Evolutionary conservation across 2,329 filamentous ascomycete genomes (phyloP).

Genomic region (Elsinoe batatas): DNA sequence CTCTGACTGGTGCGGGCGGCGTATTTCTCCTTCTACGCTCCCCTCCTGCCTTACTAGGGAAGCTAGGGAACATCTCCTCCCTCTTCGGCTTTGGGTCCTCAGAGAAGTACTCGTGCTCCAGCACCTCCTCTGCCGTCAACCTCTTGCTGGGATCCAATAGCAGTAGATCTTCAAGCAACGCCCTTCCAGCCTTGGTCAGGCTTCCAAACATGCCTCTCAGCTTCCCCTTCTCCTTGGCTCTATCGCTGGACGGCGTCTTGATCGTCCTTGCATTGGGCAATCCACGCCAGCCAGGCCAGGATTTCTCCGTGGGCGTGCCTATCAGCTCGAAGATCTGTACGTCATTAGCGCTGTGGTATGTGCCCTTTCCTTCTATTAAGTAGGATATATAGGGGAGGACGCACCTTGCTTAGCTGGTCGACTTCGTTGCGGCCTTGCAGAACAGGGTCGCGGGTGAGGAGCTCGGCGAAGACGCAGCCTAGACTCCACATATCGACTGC

Average conservation of each 20-base stretch:
- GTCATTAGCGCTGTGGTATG: conserved; percentile 12
- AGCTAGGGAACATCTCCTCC: conserved; percentile 89
- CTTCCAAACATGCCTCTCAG: conserved; percentile 26
- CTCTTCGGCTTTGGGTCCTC: conserved; percentile 87
- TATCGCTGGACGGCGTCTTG: background rate
- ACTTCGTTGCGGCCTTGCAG: conserved; percentile 88
- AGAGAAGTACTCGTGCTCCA: conserved; percentile 73
- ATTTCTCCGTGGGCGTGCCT: conserved; percentile 70
- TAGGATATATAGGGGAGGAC: conserved; percentile 16
- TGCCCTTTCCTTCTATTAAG: background rate
- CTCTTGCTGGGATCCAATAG: conserved; percentile 62
- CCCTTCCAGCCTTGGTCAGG: conserved; percentile 62
- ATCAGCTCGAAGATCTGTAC: conserved; percentile 71
- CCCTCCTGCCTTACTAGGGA: conserved; percentile 88
- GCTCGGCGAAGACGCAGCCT: conserved; percentile 92
- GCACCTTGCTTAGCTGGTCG: conserved; percentile 64
- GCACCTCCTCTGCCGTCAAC: conserved; percentile 61
- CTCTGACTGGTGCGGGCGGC: conserved; percentile 74
- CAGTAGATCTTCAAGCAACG: conserved; percentile 60
- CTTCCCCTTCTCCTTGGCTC: background rate
- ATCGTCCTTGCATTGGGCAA: conserved; percentile 68
- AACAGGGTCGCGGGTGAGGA: conserved; percentile 71
- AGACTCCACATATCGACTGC: conserved; percentile 97
- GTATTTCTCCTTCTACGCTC: conserved; percentile 66
- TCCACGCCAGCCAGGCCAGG: conserved; percentile 78